phyloP scores from a whole-genome alignment of 306 rosid genomes.

The Astragalus membranaceus region DNA sequence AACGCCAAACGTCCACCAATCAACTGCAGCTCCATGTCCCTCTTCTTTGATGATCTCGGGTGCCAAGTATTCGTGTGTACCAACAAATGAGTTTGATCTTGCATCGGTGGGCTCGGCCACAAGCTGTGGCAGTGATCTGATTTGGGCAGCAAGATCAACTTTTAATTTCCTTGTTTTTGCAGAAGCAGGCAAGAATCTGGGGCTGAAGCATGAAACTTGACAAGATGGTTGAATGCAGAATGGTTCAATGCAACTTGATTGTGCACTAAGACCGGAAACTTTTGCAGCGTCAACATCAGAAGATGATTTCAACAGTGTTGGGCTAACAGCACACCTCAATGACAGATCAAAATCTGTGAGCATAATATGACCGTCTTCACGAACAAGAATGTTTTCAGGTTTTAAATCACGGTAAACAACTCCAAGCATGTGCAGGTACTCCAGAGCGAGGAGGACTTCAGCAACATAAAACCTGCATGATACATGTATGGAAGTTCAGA shows the following conservation, averaged over 20 bases:
- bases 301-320: constrained; percentile 56
- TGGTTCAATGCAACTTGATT: constrained; percentile 39
- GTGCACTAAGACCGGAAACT: constrained; percentile 26
- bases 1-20: constrained; percentile 87
- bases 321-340: constrained; percentile 64
- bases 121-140: constrained; percentile 70
- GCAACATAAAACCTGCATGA: constrained; percentile 70
- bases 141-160: constrained; percentile 35
- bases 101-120: constrained; percentile 85
- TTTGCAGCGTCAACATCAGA: constrained; percentile 29
- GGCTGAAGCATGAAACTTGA: constrained; percentile 70
- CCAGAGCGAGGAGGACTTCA: constrained; percentile 78
- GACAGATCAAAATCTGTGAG: constrained; percentile 84
- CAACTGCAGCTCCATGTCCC: constrained; percentile 87
- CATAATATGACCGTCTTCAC: constrained; percentile 88
- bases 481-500: not conserved
- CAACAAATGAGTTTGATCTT: constrained; percentile 77
- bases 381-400: constrained; percentile 78
- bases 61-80: constrained; percentile 83
- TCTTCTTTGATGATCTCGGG: constrained; percentile 86
- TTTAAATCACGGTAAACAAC: constrained; percentile 73
- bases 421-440: constrained; percentile 87
- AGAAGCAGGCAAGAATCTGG: constrained; percentile 47
- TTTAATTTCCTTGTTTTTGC: constrained; percentile 54
- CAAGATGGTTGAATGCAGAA: constrained; percentile 43